Base-by-base conservation (phyloP, 2,329 filamentous ascomycete species). In the Lachnellula hyalina region DNA sequence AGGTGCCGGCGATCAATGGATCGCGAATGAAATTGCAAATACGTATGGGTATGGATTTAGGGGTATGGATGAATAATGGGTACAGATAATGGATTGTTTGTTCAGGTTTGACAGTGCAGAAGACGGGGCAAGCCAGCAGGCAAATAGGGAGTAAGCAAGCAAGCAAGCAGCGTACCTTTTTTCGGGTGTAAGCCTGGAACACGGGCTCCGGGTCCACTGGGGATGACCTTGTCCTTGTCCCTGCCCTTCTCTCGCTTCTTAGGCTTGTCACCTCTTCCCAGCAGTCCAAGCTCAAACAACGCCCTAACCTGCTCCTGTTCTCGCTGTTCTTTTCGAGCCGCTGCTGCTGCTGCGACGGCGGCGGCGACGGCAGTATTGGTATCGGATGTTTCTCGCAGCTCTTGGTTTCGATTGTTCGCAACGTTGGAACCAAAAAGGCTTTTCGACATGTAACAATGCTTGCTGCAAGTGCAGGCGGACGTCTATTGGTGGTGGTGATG, bases 201-300 rank as follows among this genome's bases (percentile, higher is more conserved):
- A 55, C 63, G 59, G 54, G 60, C 56, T 64, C 62, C 64, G 54
- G 60, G 54, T 64, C 64, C 64, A 65, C 65, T 51, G 53, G 52
- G 53, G 38, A 52, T 51, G 47, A 58, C 65, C 62, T 55, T 63
- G 62, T 60, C 55, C 61, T 56, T 63, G 57, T 48, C 61, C 60
- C 56, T 59, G 61, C 58, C 56, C 52, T 61, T 61, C 55, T 59
- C 63, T 64, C 62, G 62, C 56, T 57, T 67, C 61, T 57, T 66
- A 49, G 58, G 51, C 59, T 60, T 65, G 60, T 65, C 64, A 64
- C 63, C 59, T 52, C 55, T 51, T 53, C 55, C 59, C 23, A 66
- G 58, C 15, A 67, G 63, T 63, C 66, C 67, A 60, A 69, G 64
- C 63, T 67, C 66, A 67, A 64, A 67, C 57, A 68, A 52, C 45